Evolutionary conservation across 176 grass and related monocot genomes (phyloP).

Genomic region (Phoenix roebelenii): DNA sequence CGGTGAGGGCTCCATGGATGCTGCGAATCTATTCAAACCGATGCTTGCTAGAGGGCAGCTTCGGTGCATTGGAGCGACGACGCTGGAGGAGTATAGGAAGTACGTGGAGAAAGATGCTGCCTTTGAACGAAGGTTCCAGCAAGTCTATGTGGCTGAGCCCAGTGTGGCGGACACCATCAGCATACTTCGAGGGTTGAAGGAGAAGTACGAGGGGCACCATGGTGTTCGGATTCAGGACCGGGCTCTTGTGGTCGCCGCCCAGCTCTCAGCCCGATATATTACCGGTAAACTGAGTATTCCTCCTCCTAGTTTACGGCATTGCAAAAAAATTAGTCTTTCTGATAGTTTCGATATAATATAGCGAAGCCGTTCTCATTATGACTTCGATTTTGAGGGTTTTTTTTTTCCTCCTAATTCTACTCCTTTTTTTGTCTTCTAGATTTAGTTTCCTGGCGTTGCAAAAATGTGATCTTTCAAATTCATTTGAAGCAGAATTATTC

Average conservation of each 20-base stretch:
- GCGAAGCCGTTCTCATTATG: too few relatives aligned
- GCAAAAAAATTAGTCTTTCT: too few relatives aligned
- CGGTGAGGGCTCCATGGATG: conserved; percentile 73
- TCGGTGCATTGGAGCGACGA: conserved; percentile 73
- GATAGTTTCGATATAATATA: too few relatives aligned
- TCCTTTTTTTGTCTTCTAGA: too few relatives aligned
- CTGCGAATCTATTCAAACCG: conserved; percentile 77
- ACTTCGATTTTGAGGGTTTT: too few relatives aligned
- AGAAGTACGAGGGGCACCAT: conserved; percentile 83
- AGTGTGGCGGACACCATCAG: conserved; percentile 62
- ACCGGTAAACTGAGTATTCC: conserved; percentile 33
- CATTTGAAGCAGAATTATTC: too few relatives aligned
- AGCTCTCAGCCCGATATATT: conserved; percentile 68
- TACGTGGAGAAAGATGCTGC: conserved; percentile 82
- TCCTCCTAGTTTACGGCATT: neutral
- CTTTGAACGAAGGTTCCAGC: conserved; percentile 78
- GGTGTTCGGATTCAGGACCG: conserved; percentile 63
- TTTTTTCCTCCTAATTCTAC: too few relatives aligned
- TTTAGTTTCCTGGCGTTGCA: too few relatives aligned
- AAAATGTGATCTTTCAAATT: too few relatives aligned
- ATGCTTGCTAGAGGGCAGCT: conserved; percentile 80
- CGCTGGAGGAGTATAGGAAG: conserved; percentile 72
- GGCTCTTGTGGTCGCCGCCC: conserved; percentile 58
- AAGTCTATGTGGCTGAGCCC: conserved; percentile 66
- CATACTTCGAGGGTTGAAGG: conserved; percentile 61